Conservation (phyloP, 140 eudicot species). For the Erigeron philadelphicus region DNA sequence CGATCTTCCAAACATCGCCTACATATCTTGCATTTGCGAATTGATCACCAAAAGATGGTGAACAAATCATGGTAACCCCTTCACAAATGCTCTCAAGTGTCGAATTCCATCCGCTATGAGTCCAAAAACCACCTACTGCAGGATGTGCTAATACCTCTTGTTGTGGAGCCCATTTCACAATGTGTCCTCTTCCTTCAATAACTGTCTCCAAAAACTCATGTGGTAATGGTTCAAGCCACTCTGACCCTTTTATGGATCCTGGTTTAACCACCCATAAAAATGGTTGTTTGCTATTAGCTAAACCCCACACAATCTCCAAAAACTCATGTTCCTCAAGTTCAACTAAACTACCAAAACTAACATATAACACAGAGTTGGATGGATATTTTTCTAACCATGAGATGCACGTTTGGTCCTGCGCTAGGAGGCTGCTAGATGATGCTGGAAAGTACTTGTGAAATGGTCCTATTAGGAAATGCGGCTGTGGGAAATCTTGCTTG, state of each 20-base stretch:
- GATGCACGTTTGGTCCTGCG: conserved; percentile 22
- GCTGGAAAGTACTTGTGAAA: conserved; percentile 28
- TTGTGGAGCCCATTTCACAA: conserved; percentile 41
- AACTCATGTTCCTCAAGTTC: conserved; percentile 11
- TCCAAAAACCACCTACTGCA: conserved; percentile 17
- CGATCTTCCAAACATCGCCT: conserved; percentile 30
- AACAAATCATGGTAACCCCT: conserved; percentile 38
- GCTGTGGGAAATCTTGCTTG: conserved; percentile 5
- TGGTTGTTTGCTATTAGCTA: conserved; percentile 31
- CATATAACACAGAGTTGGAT: conserved; percentile 27
- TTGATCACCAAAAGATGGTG: conserved; percentile 25
- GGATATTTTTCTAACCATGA: conserved; percentile 28
- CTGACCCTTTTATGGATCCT: conserved; percentile 20
- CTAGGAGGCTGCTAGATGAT: conserved; percentile 24
- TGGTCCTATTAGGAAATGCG: conserved; percentile 29
- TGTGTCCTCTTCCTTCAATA: conserved; percentile 21
- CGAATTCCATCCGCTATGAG: conserved; percentile 36
- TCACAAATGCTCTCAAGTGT: conserved; percentile 34
- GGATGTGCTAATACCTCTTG: conserved; percentile 25
- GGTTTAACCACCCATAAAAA: conserved; percentile 36
- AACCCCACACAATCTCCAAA: conserved; percentile 30
- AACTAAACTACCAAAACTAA: conserved; percentile 33
- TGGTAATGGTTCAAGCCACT: conserved; percentile 26
- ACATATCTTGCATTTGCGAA: conserved; percentile 23
- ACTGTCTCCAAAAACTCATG: conserved; percentile 22